Base-by-base conservation (phyloP, 805 yeast species). In the Cyberlindnera amylophila region DNA sequence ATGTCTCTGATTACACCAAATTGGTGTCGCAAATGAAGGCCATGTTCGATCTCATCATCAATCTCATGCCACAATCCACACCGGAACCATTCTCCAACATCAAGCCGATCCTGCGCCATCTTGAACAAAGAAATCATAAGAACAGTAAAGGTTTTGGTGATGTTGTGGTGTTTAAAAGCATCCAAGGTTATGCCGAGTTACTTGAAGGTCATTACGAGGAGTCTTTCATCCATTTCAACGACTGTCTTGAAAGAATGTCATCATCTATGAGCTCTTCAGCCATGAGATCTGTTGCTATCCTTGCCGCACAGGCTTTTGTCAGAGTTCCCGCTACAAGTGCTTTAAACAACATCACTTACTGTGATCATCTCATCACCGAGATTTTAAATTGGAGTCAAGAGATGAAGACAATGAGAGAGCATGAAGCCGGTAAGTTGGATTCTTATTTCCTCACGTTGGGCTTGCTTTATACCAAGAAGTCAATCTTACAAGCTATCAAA, bases 371-470 rank as follows among this genome's bases (percentile, higher is more conserved):
- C 15, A 18, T 45, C 12, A 11, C 41, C 1, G 31, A 30, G 28
- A 45, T 42, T 24, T 31, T 37, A 16, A 26, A 26, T 4, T 37
- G 43, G 36, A 47, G 49, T 23, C 39, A 42, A 3, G 35, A 12
- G 1, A 37, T 45, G 32, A 19, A 31, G 12, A 12, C 38, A 4
- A 13, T 15, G 2, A 26, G 34, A 9, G 53, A 50, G 21, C 21
- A 16, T 3, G 16, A 34, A 7, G 18, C 13, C 15, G 53, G 53
- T 7, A 44, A 34, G 26, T 27, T 50, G 12, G 47, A 44, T 19
- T 12, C 14, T 16, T 47, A 42, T 28, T 50, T 50, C 27, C 44
- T 39, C 11, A 39, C 46, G 8, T 32, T 43, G 26, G 54, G 50
- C 0, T 11, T 47, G 10, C 38, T 51, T 8, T 39, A 40, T 30